phyloP scores from a whole-genome alignment of 768 basidiomycete genomes.

The Candolleomyces efflorescens region DNA sequence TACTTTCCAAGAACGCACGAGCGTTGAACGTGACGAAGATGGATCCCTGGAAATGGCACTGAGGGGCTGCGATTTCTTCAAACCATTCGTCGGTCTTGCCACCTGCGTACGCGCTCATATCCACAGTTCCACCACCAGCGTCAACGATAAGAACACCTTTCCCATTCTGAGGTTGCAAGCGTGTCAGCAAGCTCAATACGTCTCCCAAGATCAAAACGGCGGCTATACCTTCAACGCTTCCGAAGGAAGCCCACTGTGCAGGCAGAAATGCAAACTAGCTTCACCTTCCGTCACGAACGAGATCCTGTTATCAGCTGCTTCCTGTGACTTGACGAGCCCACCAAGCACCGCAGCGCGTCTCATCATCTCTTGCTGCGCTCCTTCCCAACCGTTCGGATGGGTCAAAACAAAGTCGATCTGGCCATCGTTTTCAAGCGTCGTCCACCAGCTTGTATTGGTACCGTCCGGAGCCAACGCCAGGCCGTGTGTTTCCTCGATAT shows the following conservation, averaged over 20 bases:
- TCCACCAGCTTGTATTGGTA: constrained; percentile 27
- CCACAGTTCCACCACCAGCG: constrained; percentile 59
- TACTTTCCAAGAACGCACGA: constrained; percentile 30
- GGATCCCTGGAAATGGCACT: constrained; percentile 42
- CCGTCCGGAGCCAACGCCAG: constrained; percentile 11
- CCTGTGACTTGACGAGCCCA: constrained; percentile 33
- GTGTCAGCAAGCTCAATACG: no score
- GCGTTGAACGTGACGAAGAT: constrained; percentile 41
- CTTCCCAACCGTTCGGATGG: constrained; percentile 56
- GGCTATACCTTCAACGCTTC: constrained; percentile 11
- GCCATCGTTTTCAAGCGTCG: constrained; percentile 9
- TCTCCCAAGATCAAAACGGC: no score
- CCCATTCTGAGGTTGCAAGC: constrained; percentile 30
- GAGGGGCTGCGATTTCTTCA: constrained; percentile 41
- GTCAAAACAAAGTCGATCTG: constrained; percentile 38
- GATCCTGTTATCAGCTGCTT: constrained; percentile 31
- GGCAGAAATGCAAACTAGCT: constrained; percentile 51
- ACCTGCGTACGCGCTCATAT: constrained; percentile 49
- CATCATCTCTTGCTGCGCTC: constrained; percentile 45
- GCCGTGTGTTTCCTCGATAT: constrained; percentile 34
- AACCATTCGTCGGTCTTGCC: constrained; percentile 14
- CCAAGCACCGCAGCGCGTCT: constrained; percentile 42
- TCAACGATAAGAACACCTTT: constrained; percentile 52
- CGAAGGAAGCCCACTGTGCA: constrained; percentile 10
- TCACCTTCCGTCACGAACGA: constrained; percentile 53